Evolutionary conservation across 2,329 filamentous ascomycete genomes (phyloP).

Genomic region (Aureobasidium pullulans): DNA sequence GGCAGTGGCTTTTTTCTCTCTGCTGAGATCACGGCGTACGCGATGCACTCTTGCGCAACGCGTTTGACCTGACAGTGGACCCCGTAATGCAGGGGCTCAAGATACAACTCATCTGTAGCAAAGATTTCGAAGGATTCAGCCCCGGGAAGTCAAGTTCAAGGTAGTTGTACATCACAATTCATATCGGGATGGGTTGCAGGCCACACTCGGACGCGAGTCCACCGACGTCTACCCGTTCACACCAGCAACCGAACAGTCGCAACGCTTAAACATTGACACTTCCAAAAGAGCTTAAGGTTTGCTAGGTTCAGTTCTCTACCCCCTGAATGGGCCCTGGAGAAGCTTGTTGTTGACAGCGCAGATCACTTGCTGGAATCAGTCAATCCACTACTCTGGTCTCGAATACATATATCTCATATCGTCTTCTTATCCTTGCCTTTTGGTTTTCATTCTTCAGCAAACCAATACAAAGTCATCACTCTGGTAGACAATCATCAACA

Average conservation of each 20-base stretch:
- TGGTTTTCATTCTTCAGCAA: background rate
- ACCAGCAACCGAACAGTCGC: constrained; percentile 1
- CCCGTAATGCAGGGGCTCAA: background rate
- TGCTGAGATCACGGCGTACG: background rate
- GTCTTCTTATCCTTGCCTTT: background rate
- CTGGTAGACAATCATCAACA: background rate
- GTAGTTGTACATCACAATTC: background rate
- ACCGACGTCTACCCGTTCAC: constrained; percentile 5
- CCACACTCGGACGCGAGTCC: background rate
- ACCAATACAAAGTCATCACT: background rate
- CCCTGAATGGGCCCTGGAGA: background rate
- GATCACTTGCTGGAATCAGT: background rate
- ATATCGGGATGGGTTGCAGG: background rate
- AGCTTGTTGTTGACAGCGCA: constrained; percentile 2
- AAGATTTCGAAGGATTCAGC: background rate
- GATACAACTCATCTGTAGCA: background rate
- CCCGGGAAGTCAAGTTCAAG: background rate
- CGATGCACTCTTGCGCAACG: background rate
- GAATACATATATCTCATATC: constrained; percentile 6
- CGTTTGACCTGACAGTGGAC: background rate
- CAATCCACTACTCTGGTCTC: background rate
- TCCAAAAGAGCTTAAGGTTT: constrained; percentile 9
- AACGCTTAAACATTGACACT: constrained; percentile 4
- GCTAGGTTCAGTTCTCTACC: background rate
- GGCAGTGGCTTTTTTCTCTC: background rate